phyloP scores from a whole-genome alignment of 2,329 filamentous ascomycete species.

The Mariannaea elegans region DNA sequence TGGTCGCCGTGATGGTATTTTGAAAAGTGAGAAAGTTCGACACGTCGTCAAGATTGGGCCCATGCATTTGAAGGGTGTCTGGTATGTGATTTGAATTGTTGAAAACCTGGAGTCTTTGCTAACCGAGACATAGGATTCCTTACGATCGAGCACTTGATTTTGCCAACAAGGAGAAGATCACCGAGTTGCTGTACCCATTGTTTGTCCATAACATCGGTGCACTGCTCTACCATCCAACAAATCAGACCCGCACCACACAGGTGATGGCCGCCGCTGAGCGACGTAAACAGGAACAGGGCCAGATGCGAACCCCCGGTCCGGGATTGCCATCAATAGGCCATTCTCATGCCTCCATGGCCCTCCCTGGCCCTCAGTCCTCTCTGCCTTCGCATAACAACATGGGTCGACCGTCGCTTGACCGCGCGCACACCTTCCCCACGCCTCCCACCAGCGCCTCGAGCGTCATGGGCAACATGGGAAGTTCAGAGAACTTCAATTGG shows the following conservation, averaged over 20 bases:
- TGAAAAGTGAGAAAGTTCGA: conserved; percentile 96
- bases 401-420: conserved; percentile 79
- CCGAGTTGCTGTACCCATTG: conserved; percentile 90
- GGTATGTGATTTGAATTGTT: conserved; percentile 66
- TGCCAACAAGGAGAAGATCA: conserved; percentile 99
- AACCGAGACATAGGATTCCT: conserved; percentile 77
- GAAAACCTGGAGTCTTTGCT: conserved; percentile 31
- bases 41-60: conserved; percentile 99
- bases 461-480: conserved; percentile 77
- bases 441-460: conserved; percentile 93
- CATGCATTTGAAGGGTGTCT: conserved; percentile 98
- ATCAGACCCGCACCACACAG: conserved; percentile 81
- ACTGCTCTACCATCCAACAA: conserved; percentile 91
- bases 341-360: conserved; percentile 68
- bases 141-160: conserved; percentile 98
- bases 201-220: conserved; percentile 98
- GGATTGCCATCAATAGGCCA: conserved; percentile 75
- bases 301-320: conserved; percentile 67
- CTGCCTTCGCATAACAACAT: conserved; percentile 75
- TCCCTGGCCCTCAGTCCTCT: conserved; percentile 65
- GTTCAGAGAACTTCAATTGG: conserved; percentile 85
- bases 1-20: conserved; percentile 91
- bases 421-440: conserved; percentile 92
- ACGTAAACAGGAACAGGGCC: conserved; percentile 74
- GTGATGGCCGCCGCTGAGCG: conserved; percentile 88